Conservation (phyloP, 345 rosid species). For the Arabidopsis arenosa region DNA sequence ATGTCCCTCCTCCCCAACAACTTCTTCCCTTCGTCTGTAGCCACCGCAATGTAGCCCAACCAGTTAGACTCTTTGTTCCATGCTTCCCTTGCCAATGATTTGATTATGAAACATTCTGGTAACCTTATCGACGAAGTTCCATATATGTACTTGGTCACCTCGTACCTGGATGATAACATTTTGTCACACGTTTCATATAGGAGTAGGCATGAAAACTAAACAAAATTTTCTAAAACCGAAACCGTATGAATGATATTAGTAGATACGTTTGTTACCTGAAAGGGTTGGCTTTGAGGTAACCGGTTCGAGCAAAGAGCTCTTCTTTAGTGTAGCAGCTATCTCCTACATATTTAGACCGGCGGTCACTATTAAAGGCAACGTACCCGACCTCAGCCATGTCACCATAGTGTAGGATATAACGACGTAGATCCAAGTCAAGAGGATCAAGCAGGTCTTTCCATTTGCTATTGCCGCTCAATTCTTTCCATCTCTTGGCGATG, state of each 20-base stretch:
- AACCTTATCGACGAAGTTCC: conserved; percentile 51
- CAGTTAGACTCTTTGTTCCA: conserved; percentile 52
- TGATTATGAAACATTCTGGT: conserved; percentile 48
- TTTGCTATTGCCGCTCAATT: conserved; percentile 48
- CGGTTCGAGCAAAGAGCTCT: conserved; percentile 48
- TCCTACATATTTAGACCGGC: conserved; percentile 39
- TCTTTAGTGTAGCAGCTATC: conserved; percentile 44
- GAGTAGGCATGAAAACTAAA: not conserved
- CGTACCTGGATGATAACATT: conserved; percentile 41
- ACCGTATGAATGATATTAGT: not conserved
- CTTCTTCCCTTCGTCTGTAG: conserved; percentile 55
- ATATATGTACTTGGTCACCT: conserved; percentile 51
- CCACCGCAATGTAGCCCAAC: conserved; percentile 57
- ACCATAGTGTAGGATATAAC: conserved; percentile 54
- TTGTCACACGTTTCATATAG: not conserved
- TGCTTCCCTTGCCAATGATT: conserved; percentile 45
- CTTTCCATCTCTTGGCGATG: conserved; percentile 52
- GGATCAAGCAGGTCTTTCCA: conserved; percentile 55
- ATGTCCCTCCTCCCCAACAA: conserved; percentile 59
- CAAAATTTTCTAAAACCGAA: not conserved
- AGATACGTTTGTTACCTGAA: conserved; percentile 34
- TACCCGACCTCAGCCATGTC: conserved; percentile 49
- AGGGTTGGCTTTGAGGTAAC: conserved; percentile 49
- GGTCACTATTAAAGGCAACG: conserved; percentile 46
- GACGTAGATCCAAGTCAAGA: conserved; percentile 55